Base-by-base conservation (phyloP, 2,329 filamentous ascomycete genomes). In the Canariomyces notabilis region DNA sequence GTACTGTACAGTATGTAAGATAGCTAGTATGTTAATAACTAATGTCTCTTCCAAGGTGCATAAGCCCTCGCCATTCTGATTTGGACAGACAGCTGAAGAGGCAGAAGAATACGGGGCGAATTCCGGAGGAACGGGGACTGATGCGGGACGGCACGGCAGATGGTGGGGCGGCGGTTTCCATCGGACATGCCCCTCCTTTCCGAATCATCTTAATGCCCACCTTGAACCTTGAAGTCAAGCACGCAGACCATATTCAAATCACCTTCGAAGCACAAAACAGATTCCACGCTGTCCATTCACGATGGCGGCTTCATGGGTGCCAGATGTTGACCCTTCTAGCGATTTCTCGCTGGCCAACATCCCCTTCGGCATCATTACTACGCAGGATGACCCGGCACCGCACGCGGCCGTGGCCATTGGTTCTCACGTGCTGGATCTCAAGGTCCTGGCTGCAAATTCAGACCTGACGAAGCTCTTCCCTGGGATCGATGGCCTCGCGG, bases 341-440 rank as follows among this genome's bases (percentile, higher is more conserved):
- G 80, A 82, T 59, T 89, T 89, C 67, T 87, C 85, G 11, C 70
- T 89, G 40, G 75, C 79, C 54, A 89, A 89, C 62, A 80, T 89
- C 43, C 85, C 85, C 1, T 89, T 89, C 59, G 85, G 85, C 50
- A 81, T 89, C 64, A 84, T 89, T 57, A 80, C 76, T 36, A 82
- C 77, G 8, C 57, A 67, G 15, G 51, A 48, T 37, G 62, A 45
- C 65, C 68, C 2, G 67, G 67, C 29, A 52, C 70, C 26, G 64
- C 73, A 44, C 75, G 74, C 29, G 71, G 85, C 83, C 18, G 72
- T 85, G 44, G 84, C 84, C 22, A 82, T 89, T 59, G 85, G 85
- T 38, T 73, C 80, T 15, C 70, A 83, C 63, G 80, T 79, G 1
- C 67, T 89, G 22, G 82, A 89, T 57, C 72, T 90, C 20, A 73